phyloP scores from a whole-genome alignment of 2,329 filamentous ascomycete genomes.

The Moelleriella libera region DNA sequence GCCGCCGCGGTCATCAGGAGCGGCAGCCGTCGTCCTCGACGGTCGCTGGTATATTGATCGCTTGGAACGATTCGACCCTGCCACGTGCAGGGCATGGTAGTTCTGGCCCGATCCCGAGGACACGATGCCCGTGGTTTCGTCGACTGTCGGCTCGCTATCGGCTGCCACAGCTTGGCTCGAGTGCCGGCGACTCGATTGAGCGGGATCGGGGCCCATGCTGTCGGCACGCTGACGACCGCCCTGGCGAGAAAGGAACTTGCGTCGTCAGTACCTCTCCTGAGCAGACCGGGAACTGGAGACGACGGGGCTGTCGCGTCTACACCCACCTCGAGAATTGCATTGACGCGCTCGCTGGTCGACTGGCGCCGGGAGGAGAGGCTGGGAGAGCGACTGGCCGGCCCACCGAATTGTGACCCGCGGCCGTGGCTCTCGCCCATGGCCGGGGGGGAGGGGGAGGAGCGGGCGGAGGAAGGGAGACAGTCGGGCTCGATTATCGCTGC shows the following conservation, averaged over 20 bases:
- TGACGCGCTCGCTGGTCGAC: conserved; percentile 25
- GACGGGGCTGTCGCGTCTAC: background rate
- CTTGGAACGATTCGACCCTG: conserved; percentile 4
- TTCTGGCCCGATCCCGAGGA: conserved; percentile 18
- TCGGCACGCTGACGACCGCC: conserved; percentile 27
- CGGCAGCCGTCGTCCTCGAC: conserved; percentile 6
- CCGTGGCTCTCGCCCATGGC: conserved; percentile 1
- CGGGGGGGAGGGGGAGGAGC: too few species aligned
- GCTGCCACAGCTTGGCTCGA: background rate
- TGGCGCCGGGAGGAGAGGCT: conserved; percentile 10
- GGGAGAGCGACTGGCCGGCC: background rate
- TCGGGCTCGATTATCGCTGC: too few species aligned
- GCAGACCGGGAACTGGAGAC: background rate
- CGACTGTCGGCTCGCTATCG: conserved; percentile 10
- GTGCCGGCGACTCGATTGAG: conserved; percentile 5
- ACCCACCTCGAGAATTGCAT: conserved; percentile 32
- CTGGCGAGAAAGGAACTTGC: conserved; percentile 11
- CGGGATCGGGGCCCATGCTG: conserved; percentile 18
- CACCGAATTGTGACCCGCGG: background rate
- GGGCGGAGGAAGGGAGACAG: too few species aligned
- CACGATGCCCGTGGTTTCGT: conserved; percentile 29
- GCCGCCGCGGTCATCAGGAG: background rate
- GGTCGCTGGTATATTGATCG: conserved; percentile 7
- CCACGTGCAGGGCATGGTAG: conserved; percentile 23
- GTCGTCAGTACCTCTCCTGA: background rate